These are phyloP conservation scores for Metarhizium sp. DNA, from an alignment of 2,329 filamentous ascomycete species.

Conservation along the genomic window DNA sequence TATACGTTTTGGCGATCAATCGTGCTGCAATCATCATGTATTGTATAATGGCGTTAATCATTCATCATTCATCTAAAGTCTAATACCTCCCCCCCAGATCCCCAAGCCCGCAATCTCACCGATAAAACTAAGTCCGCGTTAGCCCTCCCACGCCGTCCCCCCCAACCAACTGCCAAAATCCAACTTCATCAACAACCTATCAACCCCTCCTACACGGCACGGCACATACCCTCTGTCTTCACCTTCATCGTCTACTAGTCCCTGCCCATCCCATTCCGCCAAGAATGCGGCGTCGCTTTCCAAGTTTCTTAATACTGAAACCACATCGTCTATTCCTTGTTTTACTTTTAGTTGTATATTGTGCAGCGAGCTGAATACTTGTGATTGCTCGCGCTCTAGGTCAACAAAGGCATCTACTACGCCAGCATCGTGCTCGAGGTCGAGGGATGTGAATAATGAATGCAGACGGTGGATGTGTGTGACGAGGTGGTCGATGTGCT, in stretches of 20 bases:
- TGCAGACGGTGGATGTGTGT: slow-evolving; percentile 69
- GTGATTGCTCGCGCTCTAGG: slow-evolving; percentile 61
- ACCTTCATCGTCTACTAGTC: slow-evolving; percentile 29
- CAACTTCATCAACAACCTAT: slow-evolving; percentile 83
- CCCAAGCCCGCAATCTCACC: neutral
- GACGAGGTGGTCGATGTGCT: slow-evolving; percentile 72
- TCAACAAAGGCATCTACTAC: slow-evolving; percentile 69
- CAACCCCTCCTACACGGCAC: slow-evolving; percentile 66
- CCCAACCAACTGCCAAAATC: slow-evolving; percentile 57
- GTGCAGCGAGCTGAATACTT: slow-evolving; percentile 55
- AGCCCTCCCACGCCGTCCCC: slow-evolving; percentile 15
- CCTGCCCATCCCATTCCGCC: slow-evolving; percentile 31
- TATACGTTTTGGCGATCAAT: neutral
- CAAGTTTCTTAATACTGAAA: slow-evolving; percentile 40
- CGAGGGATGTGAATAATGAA: slow-evolving; percentile 64
- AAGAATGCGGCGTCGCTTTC: slow-evolving; percentile 36
- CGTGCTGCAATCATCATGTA: neutral
- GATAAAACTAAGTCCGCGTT: neutral
- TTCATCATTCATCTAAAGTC: neutral
- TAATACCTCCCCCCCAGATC: neutral
- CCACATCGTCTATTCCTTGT: slow-evolving; percentile 56
- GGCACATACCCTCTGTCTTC: slow-evolving; percentile 49
- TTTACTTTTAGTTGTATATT: slow-evolving; percentile 57
- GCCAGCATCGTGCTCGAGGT: slow-evolving; percentile 74
- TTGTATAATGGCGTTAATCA: neutral